These are phyloP conservation scores for Hypsizygus marmoreus DNA, from an alignment of 768 basidiomycete genomes.

Conservation along the genomic window DNA sequence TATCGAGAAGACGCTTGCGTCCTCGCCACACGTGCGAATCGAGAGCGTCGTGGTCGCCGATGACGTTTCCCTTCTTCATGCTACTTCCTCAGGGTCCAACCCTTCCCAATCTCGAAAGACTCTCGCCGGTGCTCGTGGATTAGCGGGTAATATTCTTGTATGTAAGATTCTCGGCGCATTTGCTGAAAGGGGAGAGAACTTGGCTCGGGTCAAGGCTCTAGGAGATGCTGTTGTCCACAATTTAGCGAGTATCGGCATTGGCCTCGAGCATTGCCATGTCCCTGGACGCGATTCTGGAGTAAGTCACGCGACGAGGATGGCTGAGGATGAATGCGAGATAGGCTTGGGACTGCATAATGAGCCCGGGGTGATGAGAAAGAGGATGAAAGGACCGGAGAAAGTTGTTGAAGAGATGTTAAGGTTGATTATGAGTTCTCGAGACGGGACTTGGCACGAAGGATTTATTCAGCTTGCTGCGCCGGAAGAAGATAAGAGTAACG, in stretches of 20 bases:
- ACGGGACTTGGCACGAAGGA: constrained; percentile 34
- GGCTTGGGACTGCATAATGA: constrained; percentile 63
- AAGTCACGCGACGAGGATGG: constrained; percentile 14
- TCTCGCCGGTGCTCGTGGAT: constrained; percentile 51
- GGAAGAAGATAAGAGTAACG: constrained; percentile 29
- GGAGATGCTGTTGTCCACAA: constrained; percentile 36
- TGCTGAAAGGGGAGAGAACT: constrained; percentile 38
- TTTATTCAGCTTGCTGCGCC: constrained; percentile 17
- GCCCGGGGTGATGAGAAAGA: constrained; percentile 39
- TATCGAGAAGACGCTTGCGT: constrained; percentile 48
- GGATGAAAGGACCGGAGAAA: constrained; percentile 33
- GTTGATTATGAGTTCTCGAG: constrained; percentile 40
- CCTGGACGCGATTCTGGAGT: constrained; percentile 41
- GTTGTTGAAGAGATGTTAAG: constrained; percentile 34
- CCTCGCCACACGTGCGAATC: constrained; percentile 32
- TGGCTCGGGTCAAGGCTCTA: constrained; percentile 33
- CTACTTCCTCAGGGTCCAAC: constrained; percentile 14
- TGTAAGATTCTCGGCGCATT: constrained; percentile 60
- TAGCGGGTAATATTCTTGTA: constrained; percentile 49
- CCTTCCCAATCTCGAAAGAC: constrained; percentile 16
- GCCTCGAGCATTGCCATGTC: constrained; percentile 59
- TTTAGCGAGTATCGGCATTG: constrained; percentile 38
- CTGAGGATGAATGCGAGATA: constrained; percentile 41
- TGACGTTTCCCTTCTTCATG: constrained; percentile 48
- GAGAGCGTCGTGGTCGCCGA: constrained; percentile 55